Evolutionary conservation across 2,329 filamentous ascomycete genomes (phyloP).

Genomic region (Chaetomiaceae sp.): DNA sequence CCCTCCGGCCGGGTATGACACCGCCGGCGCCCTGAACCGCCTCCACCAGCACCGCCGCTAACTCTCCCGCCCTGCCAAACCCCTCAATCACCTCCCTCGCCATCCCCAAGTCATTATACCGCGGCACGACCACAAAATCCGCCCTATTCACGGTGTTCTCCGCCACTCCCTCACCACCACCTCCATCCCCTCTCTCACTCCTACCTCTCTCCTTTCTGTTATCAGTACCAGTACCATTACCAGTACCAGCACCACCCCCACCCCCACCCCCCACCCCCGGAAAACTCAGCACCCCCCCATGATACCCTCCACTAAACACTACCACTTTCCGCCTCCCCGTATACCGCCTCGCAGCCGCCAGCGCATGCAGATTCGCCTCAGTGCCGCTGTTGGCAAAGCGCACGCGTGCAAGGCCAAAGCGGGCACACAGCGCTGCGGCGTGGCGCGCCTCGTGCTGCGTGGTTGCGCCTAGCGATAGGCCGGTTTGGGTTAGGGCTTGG

Average conservation of each 20-base stretch:
- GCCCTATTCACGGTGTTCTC: conserved; percentile 43
- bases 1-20: conserved; percentile 42
- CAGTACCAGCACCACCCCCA: too few relatives aligned
- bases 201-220: too few relatives aligned
- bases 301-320: conserved; percentile 46
- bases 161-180: conserved; percentile 22
- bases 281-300: conserved; percentile 42
- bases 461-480: conserved; percentile 50
- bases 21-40: conserved; percentile 60
- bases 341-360: conserved; percentile 47
- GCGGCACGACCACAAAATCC: conserved; percentile 51
- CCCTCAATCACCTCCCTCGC: conserved; percentile 38
- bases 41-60: conserved; percentile 62
- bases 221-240: too few relatives aligned
- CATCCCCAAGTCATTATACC: conserved; percentile 53
- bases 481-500: conserved; percentile 38
- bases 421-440: conserved; percentile 44
- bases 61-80: conserved; percentile 23
- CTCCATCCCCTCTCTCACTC: too few relatives aligned
- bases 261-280: conserved; percentile 13
- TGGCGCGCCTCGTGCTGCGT: conserved; percentile 45
- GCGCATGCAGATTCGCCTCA: conserved; percentile 56
- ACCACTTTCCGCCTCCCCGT: conserved; percentile 41
- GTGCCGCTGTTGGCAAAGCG: conserved; percentile 62
- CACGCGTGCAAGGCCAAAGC: conserved; percentile 51